Percentiles rank a stretch among this genome's conserved stretches.
These are phyloP conservation scores for Globisporangium carolinianum DNA, from an alignment of 352 stramenopile genomes.

Conservation along the genomic window DNA sequence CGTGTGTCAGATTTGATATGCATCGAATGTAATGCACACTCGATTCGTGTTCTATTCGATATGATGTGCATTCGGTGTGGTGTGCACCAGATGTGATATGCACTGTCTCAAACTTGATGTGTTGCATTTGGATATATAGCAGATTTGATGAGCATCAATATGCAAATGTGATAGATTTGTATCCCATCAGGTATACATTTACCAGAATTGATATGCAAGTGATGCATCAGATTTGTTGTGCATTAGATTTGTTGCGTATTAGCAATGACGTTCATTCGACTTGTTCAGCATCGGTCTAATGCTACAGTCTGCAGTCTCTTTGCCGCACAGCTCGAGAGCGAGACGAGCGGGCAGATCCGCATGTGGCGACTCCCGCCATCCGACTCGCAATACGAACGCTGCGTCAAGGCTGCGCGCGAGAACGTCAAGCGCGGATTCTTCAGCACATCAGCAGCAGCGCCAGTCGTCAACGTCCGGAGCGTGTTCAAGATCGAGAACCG, in stretches of 20 bases:
- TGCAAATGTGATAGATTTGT: too few species aligned
- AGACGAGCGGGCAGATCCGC: slow-evolving; percentile 45
- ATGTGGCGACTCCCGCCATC: slow-evolving; percentile 35
- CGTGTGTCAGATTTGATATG: too few species aligned
- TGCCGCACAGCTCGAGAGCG: slow-evolving; percentile 49
- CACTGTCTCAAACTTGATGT: not conserved
- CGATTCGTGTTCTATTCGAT: not conserved
- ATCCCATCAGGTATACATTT: too few species aligned
- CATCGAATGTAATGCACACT: not conserved
- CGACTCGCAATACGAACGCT: slow-evolving; percentile 53
- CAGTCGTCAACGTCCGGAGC: slow-evolving; percentile 47
- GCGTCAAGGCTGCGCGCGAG: slow-evolving; percentile 55
- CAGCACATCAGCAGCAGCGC: not conserved
- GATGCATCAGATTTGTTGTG: too few species aligned
- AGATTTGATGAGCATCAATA: too few species aligned
- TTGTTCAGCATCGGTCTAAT: too few species aligned
- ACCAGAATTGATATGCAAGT: too few species aligned
- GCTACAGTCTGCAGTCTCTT: slow-evolving; percentile 30
- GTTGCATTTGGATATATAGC: too few species aligned
- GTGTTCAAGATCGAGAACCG: slow-evolving; percentile 82
- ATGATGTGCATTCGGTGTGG: not conserved
- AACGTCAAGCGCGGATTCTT: slow-evolving; percentile 65
- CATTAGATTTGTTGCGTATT: not conserved
- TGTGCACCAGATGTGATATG: not conserved
- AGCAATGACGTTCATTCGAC: not conserved